Evolutionary conservation across 1,139 yeast species (phyloP).

Genomic region (Blastobotrys ciferrii): DNA sequence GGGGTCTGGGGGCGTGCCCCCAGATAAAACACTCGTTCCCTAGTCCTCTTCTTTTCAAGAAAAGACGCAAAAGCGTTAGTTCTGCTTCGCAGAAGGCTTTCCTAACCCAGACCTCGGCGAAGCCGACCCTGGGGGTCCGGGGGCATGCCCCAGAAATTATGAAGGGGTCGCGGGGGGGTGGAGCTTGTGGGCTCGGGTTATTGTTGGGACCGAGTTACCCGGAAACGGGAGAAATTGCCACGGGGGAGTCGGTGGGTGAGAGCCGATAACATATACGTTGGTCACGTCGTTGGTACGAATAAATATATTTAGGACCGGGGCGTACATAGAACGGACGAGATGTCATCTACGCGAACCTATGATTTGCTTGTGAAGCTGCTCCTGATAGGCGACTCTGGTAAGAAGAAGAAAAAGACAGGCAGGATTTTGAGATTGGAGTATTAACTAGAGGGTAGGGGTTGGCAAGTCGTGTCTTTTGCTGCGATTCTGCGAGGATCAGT

Average conservation of each 20-base stretch:
- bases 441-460: constrained; percentile 47
- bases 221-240: background rate
- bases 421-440: background rate
- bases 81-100: no score
- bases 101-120: no score
- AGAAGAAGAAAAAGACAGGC: constrained; percentile 19
- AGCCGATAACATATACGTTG: background rate
- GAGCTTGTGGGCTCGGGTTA: no score
- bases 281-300: background rate
- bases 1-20: no score
- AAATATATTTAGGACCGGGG: background rate
- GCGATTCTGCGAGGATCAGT: constrained; percentile 95
- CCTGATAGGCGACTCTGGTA: constrained; percentile 90
- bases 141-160: no score
- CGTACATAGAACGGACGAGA: constrained; percentile 14
- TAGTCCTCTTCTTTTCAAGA: no score
- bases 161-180: no score
- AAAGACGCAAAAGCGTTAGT: no score
- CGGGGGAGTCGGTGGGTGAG: background rate
- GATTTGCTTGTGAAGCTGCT: constrained; percentile 93
- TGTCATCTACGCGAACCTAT: constrained; percentile 65
- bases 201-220: background rate
- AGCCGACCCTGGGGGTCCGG: no score
- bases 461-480: constrained; percentile 94
- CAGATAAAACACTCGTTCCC: no score